A percentile compares a stretch with the other conserved stretches of the same genome.
Conservation (phyloP, 2,329 filamentous ascomycete species). For the Monosporascus sp. region DNA sequence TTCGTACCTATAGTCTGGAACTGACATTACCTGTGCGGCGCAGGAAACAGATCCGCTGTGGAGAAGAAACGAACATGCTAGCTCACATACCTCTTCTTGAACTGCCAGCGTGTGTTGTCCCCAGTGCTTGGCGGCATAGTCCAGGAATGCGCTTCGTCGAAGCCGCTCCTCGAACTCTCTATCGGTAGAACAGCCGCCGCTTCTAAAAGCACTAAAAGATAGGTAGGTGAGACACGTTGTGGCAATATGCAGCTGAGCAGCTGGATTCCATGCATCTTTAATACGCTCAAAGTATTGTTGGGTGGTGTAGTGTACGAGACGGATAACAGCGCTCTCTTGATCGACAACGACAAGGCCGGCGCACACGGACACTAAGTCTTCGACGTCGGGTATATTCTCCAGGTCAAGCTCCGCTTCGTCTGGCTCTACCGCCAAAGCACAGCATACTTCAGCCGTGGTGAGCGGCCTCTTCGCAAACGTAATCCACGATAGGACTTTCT, state of each 20-base stretch:
- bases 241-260: conserved; percentile 23
- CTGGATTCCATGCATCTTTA: conserved; percentile 23
- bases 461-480: conserved; percentile 30
- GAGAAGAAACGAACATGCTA: background rate
- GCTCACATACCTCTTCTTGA: background rate
- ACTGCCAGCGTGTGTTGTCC: background rate
- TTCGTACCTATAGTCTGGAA: too few species aligned
- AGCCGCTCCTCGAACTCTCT: conserved; percentile 1
- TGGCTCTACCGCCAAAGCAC: conserved; percentile 34
- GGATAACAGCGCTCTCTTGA: conserved; percentile 30
- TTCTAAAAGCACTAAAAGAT: conserved; percentile 18
- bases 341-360: conserved; percentile 35
- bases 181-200: background rate
- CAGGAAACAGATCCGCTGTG: background rate
- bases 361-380: conserved; percentile 30
- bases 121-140: conserved; percentile 9
- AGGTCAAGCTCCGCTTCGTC: conserved; percentile 23
- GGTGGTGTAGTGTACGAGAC: conserved; percentile 39
- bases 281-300: conserved; percentile 37
- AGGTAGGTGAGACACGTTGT: conserved; percentile 31
- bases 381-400: conserved; percentile 24
- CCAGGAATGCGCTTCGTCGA: background rate
- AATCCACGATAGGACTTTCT: conserved; percentile 35
- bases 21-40: background rate
- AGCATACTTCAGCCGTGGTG: conserved; percentile 28